Percentiles rank a stretch among this genome's conserved stretches.
Evolutionary conservation across 2,329 filamentous ascomycete species (phyloP).

Genomic region (Epichloe coenophiala): DNA sequence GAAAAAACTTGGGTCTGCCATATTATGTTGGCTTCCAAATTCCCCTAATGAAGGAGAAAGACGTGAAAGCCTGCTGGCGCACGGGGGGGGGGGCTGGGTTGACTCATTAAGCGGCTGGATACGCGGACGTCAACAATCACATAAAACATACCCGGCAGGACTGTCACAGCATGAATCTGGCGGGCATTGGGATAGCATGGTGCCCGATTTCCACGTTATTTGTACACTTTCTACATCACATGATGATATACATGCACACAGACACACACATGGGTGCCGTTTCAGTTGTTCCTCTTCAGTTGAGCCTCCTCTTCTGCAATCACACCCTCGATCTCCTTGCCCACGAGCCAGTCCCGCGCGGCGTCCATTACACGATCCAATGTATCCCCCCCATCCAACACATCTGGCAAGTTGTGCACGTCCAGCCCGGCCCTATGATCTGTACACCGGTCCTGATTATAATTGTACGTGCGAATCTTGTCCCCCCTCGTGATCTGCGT

Average conservation of each 20-base stretch:
- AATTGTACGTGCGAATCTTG: constrained; percentile 90
- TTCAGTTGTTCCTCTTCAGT: constrained; percentile 1
- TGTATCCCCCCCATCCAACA: constrained; percentile 60
- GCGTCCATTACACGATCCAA: constrained; percentile 68
- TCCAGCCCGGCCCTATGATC: constrained; percentile 76
- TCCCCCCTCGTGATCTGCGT: constrained; percentile 80
- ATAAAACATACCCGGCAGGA: not conserved
- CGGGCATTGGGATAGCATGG: not conserved
- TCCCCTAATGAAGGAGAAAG: too few relatives aligned
- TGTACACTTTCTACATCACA: not conserved
- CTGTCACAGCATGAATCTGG: not conserved
- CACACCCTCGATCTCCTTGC: constrained; percentile 60
- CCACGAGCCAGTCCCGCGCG: constrained; percentile 61
- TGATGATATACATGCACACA: not conserved
- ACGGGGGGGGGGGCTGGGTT: not conserved
- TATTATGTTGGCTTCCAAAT: too few relatives aligned
- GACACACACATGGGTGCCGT: not conserved
- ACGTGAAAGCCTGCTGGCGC: too few relatives aligned
- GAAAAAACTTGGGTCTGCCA: too few relatives aligned
- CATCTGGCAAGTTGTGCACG: constrained; percentile 64
- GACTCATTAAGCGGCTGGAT: not conserved
- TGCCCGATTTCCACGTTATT: not conserved
- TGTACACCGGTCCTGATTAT: constrained; percentile 62
- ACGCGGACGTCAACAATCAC: not conserved
- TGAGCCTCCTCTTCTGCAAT: constrained; percentile 46